Evolutionary conservation across 805 yeast species (phyloP).

Genomic region (Vanderwaltozyma polyspora): DNA sequence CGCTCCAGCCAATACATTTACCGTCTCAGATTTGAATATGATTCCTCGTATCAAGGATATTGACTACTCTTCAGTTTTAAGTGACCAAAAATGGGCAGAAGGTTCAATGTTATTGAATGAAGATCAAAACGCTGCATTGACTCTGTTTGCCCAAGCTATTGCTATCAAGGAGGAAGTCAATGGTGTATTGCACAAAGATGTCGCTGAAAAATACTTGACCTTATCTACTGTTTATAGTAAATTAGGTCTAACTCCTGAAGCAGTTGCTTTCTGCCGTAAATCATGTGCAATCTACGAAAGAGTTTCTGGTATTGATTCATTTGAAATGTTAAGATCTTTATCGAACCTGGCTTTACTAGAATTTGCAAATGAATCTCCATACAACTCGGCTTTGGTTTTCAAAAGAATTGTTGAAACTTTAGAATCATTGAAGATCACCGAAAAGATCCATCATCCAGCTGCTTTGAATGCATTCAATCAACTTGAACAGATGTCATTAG

Average conservation of each 20-base stretch:
- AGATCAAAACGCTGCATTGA: slow-evolving; percentile 47
- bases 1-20: slow-evolving; percentile 34
- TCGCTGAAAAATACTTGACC: slow-evolving; percentile 56
- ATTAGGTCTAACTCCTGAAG: slow-evolving; percentile 42
- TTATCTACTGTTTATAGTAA: slow-evolving; percentile 61
- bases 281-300: slow-evolving; percentile 71
- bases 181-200: slow-evolving; percentile 69
- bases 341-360: slow-evolving; percentile 69
- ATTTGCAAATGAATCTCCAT: slow-evolving; percentile 43
- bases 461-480: slow-evolving; percentile 41
- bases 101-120: slow-evolving; percentile 34
- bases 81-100: slow-evolving; percentile 65
- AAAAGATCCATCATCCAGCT: slow-evolving; percentile 54
- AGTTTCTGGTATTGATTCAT: slow-evolving; percentile 67
- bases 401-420: slow-evolving; percentile 42
- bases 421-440: slow-evolving; percentile 36
- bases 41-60: slow-evolving; percentile 72
- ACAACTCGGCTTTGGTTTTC: slow-evolving; percentile 52
- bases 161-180: slow-evolving; percentile 71
- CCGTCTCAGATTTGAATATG: slow-evolving; percentile 55
- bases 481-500: slow-evolving; percentile 44
- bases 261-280: slow-evolving; percentile 54
- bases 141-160: slow-evolving; percentile 57
- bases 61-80: slow-evolving; percentile 49
- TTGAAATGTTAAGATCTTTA: slow-evolving; percentile 60